These are phyloP conservation scores for Gardenia jasminoides DNA, from an alignment of 257 asterid species.

Conservation along the genomic window DNA sequence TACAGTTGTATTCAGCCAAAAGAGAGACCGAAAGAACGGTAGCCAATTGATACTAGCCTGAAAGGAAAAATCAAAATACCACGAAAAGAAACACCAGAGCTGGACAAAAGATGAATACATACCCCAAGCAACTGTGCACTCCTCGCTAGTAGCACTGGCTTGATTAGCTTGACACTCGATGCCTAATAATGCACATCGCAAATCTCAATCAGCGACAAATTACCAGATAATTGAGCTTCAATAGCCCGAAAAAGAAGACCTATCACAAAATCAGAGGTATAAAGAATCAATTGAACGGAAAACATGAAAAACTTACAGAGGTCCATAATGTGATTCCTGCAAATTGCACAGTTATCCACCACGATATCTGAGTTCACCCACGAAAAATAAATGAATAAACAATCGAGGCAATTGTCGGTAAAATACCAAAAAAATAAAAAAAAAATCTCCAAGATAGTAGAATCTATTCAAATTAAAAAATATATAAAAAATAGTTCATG, in stretches of 20 bases:
- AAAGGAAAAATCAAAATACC: not conserved
- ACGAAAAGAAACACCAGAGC: not conserved
- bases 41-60: not conserved
- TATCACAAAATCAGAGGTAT: not conserved
- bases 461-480: not conserved
- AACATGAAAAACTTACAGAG: constrained; percentile 58
- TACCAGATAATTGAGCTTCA: not conserved
- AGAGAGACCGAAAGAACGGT: not conserved
- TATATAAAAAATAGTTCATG: constrained; percentile 26
- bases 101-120: constrained; percentile 24
- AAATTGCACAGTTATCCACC: constrained; percentile 94
- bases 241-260: not conserved
- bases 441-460: not conserved
- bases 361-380: constrained; percentile 68
- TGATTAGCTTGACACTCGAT: constrained; percentile 99
- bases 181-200: constrained; percentile 41
- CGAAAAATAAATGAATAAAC: not conserved
- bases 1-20: not conserved
- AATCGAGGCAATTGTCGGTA: not conserved
- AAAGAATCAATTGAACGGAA: not conserved
- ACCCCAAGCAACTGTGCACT: constrained; percentile 99
- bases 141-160: constrained; percentile 98
- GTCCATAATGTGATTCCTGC: constrained; percentile 98
- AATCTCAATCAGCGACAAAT: not conserved
- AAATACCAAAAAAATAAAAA: not conserved